Conservation (phyloP, 306 rosid genomes). For the Astragalus membranaceus region DNA sequence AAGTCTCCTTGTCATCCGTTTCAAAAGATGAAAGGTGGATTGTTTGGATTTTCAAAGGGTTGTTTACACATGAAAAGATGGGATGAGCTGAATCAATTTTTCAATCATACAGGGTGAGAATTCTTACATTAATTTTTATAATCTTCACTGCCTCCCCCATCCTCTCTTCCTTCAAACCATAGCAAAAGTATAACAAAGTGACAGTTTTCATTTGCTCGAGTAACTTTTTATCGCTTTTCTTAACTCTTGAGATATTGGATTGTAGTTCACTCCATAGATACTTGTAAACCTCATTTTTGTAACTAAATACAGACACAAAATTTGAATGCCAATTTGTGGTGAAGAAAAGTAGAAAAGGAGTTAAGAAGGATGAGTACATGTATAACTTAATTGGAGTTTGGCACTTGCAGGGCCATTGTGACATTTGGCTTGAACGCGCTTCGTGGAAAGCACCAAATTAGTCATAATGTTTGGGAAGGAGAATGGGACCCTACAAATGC, state of each 20-base stretch:
- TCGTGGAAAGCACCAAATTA: constrained; percentile 56
- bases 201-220: neutral
- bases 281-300: neutral
- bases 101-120: constrained; percentile 81
- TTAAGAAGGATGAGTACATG: neutral
- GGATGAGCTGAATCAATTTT: constrained; percentile 90
- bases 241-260: neutral
- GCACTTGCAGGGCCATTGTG: constrained; percentile 56
- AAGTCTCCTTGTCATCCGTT: constrained; percentile 71
- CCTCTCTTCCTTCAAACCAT: neutral
- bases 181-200: constrained; percentile 1
- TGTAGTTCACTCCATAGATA: neutral
- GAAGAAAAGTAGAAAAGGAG: no score
- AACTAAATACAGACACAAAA: neutral
- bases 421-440: constrained; percentile 95
- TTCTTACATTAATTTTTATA: constrained; percentile 17
- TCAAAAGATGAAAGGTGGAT: constrained; percentile 50
- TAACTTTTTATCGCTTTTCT: neutral
- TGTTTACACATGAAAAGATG: constrained; percentile 89
- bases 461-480: constrained; percentile 65
- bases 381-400: constrained; percentile 10
- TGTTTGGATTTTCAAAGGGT: constrained; percentile 93
- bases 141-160: neutral
- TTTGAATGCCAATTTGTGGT: neutral
- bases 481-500: constrained; percentile 75